A percentile compares a stretch with the other conserved stretches of the same genome.
phyloP scores from a whole-genome alignment of 805 yeast genomes.

The Tetrapisispora nanseiensis region DNA sequence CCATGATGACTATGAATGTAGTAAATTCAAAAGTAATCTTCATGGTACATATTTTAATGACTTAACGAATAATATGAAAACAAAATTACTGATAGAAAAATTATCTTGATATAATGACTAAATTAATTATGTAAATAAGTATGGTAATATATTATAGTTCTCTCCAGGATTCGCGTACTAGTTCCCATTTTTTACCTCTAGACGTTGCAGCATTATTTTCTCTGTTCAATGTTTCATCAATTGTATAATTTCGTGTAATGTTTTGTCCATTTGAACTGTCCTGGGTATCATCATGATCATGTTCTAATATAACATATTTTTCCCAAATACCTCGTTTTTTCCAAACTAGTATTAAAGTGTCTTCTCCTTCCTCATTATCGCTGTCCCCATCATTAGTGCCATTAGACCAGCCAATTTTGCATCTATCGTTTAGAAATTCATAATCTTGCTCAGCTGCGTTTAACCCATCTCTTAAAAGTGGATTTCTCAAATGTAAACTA shows the following conservation, averaged over 20 bases:
- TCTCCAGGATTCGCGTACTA: slow-evolving; percentile 67
- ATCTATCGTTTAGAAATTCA: slow-evolving; percentile 19
- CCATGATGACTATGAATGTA: slow-evolving; percentile 36
- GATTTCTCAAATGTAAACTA: slow-evolving; percentile 43
- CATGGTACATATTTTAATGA: slow-evolving; percentile 34
- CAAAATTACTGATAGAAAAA: slow-evolving; percentile 17
- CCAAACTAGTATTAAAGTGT: slow-evolving; percentile 69
- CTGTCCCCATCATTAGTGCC: slow-evolving; percentile 1
- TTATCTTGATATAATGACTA: too few relatives aligned
- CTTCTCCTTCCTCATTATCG: slow-evolving; percentile 38
- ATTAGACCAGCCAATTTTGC: slow-evolving; percentile 26
- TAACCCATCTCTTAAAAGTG: slow-evolving; percentile 17
- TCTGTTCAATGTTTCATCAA: slow-evolving; percentile 15
- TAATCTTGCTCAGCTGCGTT: background rate
- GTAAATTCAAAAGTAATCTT: slow-evolving; percentile 40
- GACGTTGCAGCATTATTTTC: slow-evolving; percentile 8
- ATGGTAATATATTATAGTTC: slow-evolving; percentile 21
- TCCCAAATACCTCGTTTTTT: slow-evolving; percentile 70
- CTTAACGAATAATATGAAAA: background rate
- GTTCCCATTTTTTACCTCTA: slow-evolving; percentile 37
- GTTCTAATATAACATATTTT: slow-evolving; percentile 61
- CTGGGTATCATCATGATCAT: slow-evolving; percentile 5
- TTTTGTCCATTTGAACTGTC: background rate
- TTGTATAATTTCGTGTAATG: slow-evolving; percentile 5
- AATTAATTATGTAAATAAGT: slow-evolving; percentile 18